Conservation (phyloP, 257 asterid genomes). For the Solanum chiquidenum region DNA sequence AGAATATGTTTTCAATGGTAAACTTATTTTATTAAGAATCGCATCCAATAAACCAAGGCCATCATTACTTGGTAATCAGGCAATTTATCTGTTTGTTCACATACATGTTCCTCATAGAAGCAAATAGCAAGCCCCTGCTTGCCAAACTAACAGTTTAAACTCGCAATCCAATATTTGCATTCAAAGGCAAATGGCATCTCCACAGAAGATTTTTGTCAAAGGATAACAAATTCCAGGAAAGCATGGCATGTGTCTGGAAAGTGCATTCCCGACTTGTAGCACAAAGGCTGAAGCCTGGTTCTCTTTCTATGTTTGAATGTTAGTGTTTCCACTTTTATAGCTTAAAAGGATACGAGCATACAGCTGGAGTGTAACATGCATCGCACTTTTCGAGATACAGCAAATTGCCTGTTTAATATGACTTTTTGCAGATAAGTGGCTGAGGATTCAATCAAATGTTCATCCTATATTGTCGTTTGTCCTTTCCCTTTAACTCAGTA, state of each 20-base stretch:
- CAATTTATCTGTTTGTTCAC: background rate
- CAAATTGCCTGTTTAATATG: background rate
- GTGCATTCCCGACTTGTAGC: background rate
- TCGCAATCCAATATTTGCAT: background rate
- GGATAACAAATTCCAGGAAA: background rate
- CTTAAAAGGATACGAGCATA: background rate
- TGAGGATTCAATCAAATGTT: background rate
- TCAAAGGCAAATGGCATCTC: background rate
- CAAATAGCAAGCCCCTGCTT: background rate
- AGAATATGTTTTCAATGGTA: background rate
- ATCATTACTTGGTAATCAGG: background rate
- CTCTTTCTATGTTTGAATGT: background rate
- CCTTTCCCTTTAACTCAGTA: constrained; percentile 22
- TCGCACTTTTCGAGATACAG: background rate
- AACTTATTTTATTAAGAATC: background rate
- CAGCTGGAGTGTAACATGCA: background rate
- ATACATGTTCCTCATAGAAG: background rate
- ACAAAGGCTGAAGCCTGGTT: background rate
- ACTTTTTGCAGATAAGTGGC: background rate
- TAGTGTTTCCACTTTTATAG: background rate
- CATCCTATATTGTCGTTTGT: background rate
- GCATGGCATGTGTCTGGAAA: background rate
- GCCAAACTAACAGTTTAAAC: background rate
- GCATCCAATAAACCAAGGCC: background rate
- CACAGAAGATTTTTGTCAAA: background rate